Evolutionary conservation across 306 rosid genomes (phyloP).

Genomic region (Styphnolobium japonicum): DNA sequence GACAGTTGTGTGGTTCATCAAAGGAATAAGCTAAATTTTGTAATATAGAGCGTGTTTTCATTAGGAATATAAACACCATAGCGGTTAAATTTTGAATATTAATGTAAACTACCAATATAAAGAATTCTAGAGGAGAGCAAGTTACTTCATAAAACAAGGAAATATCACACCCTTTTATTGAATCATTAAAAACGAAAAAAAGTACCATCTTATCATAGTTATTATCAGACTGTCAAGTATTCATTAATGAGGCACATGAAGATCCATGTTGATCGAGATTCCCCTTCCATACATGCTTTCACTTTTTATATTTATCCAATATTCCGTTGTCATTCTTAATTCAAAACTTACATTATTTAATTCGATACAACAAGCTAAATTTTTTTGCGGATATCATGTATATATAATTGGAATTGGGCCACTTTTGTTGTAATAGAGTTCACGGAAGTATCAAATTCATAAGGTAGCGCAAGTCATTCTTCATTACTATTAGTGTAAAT

Average conservation of each 20-base stretch:
- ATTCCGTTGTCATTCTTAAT: conserved; percentile 9
- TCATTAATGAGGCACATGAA: conserved; percentile 28
- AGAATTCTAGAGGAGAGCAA: not conserved
- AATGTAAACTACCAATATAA: not conserved
- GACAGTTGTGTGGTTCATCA: too few species aligned
- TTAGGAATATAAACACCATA: not conserved
- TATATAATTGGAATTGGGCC: not conserved
- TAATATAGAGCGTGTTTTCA: too few species aligned
- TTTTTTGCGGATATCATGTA: not conserved
- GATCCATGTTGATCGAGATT: conserved; percentile 22
- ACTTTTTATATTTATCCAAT: not conserved
- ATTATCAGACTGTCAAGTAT: not conserved
- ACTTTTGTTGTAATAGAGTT: not conserved
- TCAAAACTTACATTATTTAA: conserved; percentile 6
- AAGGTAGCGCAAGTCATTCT: not conserved
- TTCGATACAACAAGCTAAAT: conserved; percentile 3
- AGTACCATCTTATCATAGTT: not conserved
- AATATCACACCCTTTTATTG: not conserved
- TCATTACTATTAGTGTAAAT: not conserved
- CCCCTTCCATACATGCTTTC: conserved; percentile 5
- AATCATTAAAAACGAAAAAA: not conserved
- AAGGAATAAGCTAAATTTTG: too few species aligned
- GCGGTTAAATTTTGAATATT: not conserved
- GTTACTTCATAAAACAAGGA: not conserved
- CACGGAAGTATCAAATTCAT: not conserved